Evolutionary conservation across 768 basidiomycete species (phyloP).

Genomic region (Tylopilus cervinicoccineus): DNA sequence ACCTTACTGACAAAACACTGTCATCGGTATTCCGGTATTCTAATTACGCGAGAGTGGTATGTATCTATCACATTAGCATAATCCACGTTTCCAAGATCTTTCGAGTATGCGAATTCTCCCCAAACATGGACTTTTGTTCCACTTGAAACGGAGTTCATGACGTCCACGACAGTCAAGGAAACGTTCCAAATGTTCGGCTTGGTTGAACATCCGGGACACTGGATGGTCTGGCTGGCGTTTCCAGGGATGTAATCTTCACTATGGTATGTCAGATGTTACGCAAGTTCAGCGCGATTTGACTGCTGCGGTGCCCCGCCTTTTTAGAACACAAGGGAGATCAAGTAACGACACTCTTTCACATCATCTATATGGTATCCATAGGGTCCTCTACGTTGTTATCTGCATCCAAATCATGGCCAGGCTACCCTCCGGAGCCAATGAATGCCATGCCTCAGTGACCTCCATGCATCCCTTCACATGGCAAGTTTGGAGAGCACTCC

Average conservation of each 20-base stretch:
- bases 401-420: constrained; percentile 12
- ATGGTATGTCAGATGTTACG: constrained; percentile 6
- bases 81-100: not conserved
- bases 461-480: constrained; percentile 19
- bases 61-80: not conserved
- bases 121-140: not conserved
- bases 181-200: not conserved
- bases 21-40: not conserved
- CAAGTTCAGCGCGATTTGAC: not conserved
- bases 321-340: constrained; percentile 5
- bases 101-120: not conserved
- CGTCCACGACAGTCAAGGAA: not conserved
- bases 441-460: constrained; percentile 5
- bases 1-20: too few relatives aligned
- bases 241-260: constrained; percentile 2
- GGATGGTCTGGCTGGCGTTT: constrained; percentile 20
- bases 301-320: not conserved
- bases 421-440: constrained; percentile 16
- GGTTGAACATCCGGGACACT: constrained; percentile 15
- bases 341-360: constrained; percentile 2
- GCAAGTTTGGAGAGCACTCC: constrained; percentile 18
- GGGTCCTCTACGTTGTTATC: constrained; percentile 2
- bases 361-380: constrained; percentile 8
- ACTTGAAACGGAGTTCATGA: not conserved
- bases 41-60: not conserved